These are phyloP conservation scores for Metschnikowia anglica DNA, from an alignment of 805 yeast genomes.

Conservation along the genomic window DNA sequence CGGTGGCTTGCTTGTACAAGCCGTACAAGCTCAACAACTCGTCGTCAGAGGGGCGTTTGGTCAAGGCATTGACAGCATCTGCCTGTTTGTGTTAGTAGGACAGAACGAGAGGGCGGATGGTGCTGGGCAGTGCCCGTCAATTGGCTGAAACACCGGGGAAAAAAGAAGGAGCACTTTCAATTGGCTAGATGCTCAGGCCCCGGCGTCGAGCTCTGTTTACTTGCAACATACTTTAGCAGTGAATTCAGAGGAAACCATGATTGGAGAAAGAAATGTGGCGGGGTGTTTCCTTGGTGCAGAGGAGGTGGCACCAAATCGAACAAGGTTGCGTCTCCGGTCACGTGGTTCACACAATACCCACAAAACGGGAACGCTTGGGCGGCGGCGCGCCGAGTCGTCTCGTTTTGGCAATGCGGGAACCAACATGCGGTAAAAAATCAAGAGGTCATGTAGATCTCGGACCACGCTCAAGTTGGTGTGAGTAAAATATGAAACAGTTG, in stretches of 20 bases:
- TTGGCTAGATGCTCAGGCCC: neutral
- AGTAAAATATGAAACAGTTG: neutral
- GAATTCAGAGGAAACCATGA: conserved; percentile 30
- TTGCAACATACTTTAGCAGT: conserved; percentile 28
- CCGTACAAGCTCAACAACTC: conserved; percentile 88
- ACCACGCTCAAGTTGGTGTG: neutral
- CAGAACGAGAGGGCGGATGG: too few relatives aligned
- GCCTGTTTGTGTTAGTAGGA: conserved; percentile 52
- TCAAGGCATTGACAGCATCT: conserved; percentile 69
- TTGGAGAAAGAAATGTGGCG: conserved; percentile 4
- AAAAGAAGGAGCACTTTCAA: neutral
- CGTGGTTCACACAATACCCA: neutral
- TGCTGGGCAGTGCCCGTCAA: too few relatives aligned
- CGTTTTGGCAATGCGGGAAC: too few relatives aligned
- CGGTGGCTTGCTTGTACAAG: conserved; percentile 94
- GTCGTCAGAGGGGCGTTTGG: conserved; percentile 79
- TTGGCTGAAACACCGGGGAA: too few relatives aligned
- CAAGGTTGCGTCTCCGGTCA: conserved; percentile 2
- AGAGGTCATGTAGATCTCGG: too few relatives aligned
- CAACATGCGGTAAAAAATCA: too few relatives aligned
- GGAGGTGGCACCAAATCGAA: conserved; percentile 4
- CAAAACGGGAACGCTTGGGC: too few relatives aligned
- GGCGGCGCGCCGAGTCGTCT: too few relatives aligned
- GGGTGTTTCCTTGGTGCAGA: neutral
- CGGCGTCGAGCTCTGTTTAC: neutral